Evolutionary conservation across 2,329 filamentous ascomycete genomes (phyloP).

Genomic region (Aspergillus chevalieri): DNA sequence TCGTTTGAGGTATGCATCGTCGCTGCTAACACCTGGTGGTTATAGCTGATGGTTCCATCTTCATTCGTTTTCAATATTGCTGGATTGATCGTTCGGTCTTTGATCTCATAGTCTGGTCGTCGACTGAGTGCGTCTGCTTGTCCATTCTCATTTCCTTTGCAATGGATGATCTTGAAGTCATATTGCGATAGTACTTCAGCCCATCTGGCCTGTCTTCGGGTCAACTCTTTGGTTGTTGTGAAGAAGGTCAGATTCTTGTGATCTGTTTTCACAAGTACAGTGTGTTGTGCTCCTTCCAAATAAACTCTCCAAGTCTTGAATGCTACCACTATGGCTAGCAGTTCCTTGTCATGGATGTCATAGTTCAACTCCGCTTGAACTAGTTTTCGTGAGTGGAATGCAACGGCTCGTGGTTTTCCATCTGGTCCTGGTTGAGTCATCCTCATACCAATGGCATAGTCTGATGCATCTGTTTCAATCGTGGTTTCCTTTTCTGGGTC

Average conservation of each 20-base stretch:
- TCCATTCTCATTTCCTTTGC: too few species aligned
- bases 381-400: not conserved
- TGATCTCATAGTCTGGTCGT: too few species aligned
- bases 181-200: too few species aligned
- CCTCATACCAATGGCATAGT: not conserved
- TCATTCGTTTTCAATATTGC: not conserved
- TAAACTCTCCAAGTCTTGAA: not conserved
- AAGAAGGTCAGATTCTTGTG: too few species aligned
- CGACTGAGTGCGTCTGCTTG: not conserved
- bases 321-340: too few species aligned
- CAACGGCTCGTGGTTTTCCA: not conserved
- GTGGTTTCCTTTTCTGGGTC: not conserved
- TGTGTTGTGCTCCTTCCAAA: not conserved
- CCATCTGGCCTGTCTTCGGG: too few species aligned
- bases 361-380: too few species aligned
- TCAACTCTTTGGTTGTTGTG: too few species aligned
- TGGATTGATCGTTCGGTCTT: too few species aligned
- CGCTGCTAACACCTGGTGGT: not conserved
- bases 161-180: too few species aligned
- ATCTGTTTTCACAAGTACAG: not conserved
- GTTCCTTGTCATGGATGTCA: too few species aligned
- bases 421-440: not conserved
- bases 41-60: not conserved
- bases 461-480: not conserved
- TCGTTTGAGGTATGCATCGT: not conserved